Percentiles rank a stretch among this genome's conserved stretches.
Conservation (phyloP, 768 basidiomycete species). For the Cantharellus anzutake region DNA sequence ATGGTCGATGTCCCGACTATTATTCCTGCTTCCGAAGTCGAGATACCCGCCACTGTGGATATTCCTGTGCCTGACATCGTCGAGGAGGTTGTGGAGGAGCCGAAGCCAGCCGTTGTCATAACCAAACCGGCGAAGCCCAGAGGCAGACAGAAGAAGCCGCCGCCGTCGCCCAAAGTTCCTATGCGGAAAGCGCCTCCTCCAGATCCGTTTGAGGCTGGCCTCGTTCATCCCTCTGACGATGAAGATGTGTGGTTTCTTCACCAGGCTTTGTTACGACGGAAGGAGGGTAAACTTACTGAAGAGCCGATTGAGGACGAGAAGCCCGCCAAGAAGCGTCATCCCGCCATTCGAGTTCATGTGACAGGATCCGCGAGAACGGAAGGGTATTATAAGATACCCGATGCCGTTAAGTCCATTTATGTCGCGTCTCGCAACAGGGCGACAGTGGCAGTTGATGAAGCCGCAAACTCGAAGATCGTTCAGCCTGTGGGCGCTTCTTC, state of each 20-base stretch:
- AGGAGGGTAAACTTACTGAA: slow-evolving; percentile 10
- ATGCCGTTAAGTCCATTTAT: slow-evolving; percentile 78
- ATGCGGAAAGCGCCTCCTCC: background rate
- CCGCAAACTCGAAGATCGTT: slow-evolving; percentile 7
- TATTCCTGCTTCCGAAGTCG: background rate
- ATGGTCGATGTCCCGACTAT: slow-evolving; percentile 10
- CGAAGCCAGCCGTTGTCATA: background rate
- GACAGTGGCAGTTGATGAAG: slow-evolving; percentile 21
- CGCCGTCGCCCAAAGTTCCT: background rate
- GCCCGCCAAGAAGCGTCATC: slow-evolving; percentile 15
- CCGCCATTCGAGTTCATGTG: slow-evolving; percentile 43
- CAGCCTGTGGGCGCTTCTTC: slow-evolving; percentile 35
- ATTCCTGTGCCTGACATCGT: background rate
- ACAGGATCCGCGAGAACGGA: slow-evolving; percentile 85
- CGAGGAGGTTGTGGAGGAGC: background rate
- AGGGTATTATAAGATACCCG: slow-evolving; percentile 89
- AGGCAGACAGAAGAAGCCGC: slow-evolving; percentile 18
- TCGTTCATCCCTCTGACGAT: slow-evolving; percentile 41
- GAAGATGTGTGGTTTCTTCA: slow-evolving; percentile 74
- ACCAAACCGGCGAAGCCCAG: background rate
- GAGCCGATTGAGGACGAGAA: slow-evolving; percentile 7
- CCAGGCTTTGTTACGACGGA: slow-evolving; percentile 28
- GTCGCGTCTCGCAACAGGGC: slow-evolving; percentile 48
- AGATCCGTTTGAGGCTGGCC: slow-evolving; percentile 1
- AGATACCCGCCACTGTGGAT: background rate